A percentile compares a stretch with the other conserved stretches of the same genome.
These are phyloP conservation scores for Incumbomyces lentus DNA, from an alignment of 2,329 filamentous ascomycete genomes.

Conservation along the genomic window DNA sequence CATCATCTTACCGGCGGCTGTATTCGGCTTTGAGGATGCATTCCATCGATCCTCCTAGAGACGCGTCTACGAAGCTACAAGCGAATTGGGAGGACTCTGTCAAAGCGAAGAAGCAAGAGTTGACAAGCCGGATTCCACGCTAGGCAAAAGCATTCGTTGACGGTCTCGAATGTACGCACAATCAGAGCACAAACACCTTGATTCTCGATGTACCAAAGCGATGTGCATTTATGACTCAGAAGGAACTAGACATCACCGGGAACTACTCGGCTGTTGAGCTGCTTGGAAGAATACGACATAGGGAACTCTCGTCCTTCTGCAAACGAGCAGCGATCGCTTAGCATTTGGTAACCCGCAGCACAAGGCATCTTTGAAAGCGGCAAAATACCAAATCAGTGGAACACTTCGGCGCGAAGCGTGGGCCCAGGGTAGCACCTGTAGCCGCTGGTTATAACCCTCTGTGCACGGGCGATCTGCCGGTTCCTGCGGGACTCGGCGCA, in stretches of 20 bases:
- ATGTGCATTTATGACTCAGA: neutral
- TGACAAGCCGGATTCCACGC: neutral
- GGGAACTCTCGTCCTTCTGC: slow-evolving; percentile 10
- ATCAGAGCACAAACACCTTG: neutral
- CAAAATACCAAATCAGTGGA: slow-evolving; percentile 25
- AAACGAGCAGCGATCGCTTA: slow-evolving; percentile 20
- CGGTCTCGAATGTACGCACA: neutral
- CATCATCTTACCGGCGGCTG: neutral
- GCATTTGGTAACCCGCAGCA: slow-evolving; percentile 14
- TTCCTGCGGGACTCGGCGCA: neutral
- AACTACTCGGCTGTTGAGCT: no score
- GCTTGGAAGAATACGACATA: no score
- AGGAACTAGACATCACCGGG: no score
- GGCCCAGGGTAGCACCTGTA: slow-evolving; percentile 4
- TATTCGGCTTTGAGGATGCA: neutral
- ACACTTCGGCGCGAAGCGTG: neutral
- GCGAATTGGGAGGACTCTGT: neutral
- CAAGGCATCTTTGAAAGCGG: no score
- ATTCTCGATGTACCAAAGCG: neutral
- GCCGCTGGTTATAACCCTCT: slow-evolving; percentile 7
- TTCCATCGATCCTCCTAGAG: neutral
- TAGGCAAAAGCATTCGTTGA: neutral
- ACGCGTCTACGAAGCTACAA: neutral
- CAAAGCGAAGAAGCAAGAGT: neutral
- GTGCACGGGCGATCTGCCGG: neutral